A percentile compares a stretch with the other conserved stretches of the same genome.
These are phyloP conservation scores for Saccharomycopsis malanga DNA, from an alignment of 805 yeast species.

Conservation along the genomic window DNA sequence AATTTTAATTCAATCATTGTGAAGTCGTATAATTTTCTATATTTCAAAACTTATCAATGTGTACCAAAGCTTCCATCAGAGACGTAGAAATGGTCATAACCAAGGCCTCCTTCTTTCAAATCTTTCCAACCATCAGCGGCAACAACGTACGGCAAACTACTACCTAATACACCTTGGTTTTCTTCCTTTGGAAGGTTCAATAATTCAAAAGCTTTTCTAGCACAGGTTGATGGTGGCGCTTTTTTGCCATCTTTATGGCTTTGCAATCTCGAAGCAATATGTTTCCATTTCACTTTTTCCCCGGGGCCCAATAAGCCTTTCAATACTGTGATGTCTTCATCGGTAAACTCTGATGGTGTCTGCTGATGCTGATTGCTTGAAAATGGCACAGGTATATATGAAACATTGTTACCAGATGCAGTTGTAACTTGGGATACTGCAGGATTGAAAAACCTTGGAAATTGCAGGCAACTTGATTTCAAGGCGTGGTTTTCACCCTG, in stretches of 20 bases:
- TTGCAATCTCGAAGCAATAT: constrained; percentile 5
- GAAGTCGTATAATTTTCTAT: no score
- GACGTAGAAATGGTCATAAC: no score
- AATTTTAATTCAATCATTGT: no score
- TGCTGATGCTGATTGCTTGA: no score
- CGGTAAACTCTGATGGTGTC: constrained; percentile 7
- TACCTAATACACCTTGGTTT: constrained; percentile 8
- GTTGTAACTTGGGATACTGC: no score
- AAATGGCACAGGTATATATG: no score
- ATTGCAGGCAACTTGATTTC: no score
- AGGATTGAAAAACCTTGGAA: no score
- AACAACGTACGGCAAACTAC: constrained; percentile 12
- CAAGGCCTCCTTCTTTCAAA: not conserved
- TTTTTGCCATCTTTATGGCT: constrained; percentile 8
- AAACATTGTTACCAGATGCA: no score
- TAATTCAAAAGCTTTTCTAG: constrained; percentile 9
- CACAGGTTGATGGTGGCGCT: constrained; percentile 9
- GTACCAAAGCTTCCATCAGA: no score
- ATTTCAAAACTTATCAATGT: no score
- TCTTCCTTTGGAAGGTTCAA: constrained; percentile 8
- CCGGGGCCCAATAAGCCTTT: constrained; percentile 2
- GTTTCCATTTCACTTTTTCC: constrained; percentile 13
- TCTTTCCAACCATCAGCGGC: constrained; percentile 4
- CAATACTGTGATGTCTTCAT: constrained; percentile 2
- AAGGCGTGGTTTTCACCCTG: no score